Conservation (phyloP, 2,329 filamentous ascomycete species). For the Apiospora sp. region DNA sequence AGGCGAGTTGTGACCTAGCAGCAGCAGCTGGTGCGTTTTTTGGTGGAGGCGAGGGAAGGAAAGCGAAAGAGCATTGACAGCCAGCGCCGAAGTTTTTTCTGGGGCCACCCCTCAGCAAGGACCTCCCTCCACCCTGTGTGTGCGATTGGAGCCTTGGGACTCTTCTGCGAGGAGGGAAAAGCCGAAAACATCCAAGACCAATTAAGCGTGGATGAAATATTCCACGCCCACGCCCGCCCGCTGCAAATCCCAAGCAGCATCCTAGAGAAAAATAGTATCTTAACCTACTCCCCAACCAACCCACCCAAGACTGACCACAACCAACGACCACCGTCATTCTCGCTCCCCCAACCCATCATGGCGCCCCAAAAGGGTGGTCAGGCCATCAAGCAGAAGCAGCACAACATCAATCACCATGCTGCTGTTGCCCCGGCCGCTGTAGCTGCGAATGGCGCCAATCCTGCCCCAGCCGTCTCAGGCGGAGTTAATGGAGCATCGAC, state of each 20-base stretch:
- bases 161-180: constrained; percentile 4
- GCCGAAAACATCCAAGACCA: constrained; percentile 9
- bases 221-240: not conserved
- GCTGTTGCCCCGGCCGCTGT: constrained; percentile 36
- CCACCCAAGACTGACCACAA: constrained; percentile 18
- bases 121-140: not conserved
- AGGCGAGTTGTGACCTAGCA: not conserved
- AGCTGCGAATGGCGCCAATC: constrained; percentile 26
- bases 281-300: not conserved
- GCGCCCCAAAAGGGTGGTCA: constrained; percentile 38
- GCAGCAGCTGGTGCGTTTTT: not conserved
- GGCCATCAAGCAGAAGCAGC: constrained; percentile 28
- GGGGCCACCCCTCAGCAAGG: constrained; percentile 17
- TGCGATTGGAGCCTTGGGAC: not conserved
- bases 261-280: constrained; percentile 20
- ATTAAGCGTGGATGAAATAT: constrained; percentile 19
- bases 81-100: constrained; percentile 8
- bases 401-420: constrained; percentile 34
- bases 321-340: constrained; percentile 12
- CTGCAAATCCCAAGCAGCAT: not conserved
- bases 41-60: not conserved
- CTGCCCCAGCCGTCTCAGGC: not conserved
- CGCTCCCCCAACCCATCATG: constrained; percentile 35
- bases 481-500: constrained; percentile 24
- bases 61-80: not conserved